Evolutionary conservation across 495 filamentous ascomycete genomes (phyloP), one percentile per base, ranked within the genome.

Genomic region (Achaetomiella virescens): DNA sequence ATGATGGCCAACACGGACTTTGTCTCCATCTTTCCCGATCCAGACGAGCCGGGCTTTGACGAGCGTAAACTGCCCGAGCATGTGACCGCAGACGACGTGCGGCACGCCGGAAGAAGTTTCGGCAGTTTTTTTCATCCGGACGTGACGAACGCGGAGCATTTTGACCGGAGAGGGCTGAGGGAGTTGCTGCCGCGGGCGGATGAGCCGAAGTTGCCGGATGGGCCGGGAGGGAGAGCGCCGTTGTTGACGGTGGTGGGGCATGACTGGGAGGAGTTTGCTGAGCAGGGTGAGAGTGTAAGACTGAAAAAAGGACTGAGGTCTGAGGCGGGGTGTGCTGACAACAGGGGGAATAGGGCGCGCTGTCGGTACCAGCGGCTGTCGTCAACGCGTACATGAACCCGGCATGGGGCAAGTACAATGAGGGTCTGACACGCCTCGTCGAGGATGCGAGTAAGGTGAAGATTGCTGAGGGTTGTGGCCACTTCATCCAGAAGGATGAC

Each of bases 401-500:
- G 0, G 71, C 68, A 6, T 86, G 84, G 83, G 65, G 68, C 3
- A 38, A 22, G 45, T 85, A 85, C 54, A 86, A 86, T 54, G 67
- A 79, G 54, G 82, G 77, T 0, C 62, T 87, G 37, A 66, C 63
- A 5, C 64, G 64, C 22, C 70, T 86, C 20, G 80, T 77, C 0
- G 66, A 66, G 9, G 3, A n/a, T 0, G 71, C 65, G 47, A 66
- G 67, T 5, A 76, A 79, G 1, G 76, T 80, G 6, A 58, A 83
- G 12, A 73, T 77, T 44, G 83, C 83, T 0, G 69, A 70, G 12
- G 70, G 70, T 0, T 81, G 81, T 40, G 82, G 83, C 0, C 82
- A 86, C 62, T 86, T 86, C 60, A 74, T 86, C 31, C 83, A 85
- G 60, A 78, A 64, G 58, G 82, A 86, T 58, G 75, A 80, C 53